A percentile compares a stretch with the other conserved stretches of the same genome.
phyloP scores from a whole-genome alignment of 176 grass and related monocot genomes.

The Hordeum marinum region DNA sequence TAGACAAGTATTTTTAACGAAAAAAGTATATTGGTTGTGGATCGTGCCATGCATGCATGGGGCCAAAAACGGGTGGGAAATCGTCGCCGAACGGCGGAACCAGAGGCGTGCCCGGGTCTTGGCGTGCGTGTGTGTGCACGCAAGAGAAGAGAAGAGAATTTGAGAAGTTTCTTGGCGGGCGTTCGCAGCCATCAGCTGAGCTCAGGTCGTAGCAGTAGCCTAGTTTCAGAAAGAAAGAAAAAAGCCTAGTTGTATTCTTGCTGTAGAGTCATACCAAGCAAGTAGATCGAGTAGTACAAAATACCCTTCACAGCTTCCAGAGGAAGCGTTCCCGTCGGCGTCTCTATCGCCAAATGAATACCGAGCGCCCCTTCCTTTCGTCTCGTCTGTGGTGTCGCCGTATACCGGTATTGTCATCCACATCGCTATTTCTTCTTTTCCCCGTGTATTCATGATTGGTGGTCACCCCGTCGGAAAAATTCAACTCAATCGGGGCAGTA shows the following conservation, averaged over 20 bases:
- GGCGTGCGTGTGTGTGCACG: neutral
- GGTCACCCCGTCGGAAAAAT: neutral
- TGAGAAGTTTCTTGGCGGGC: slow-evolving; percentile 15
- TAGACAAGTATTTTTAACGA: too few relatives aligned
- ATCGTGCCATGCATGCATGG: neutral
- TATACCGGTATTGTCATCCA: neutral
- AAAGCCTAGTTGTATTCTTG: slow-evolving; percentile 11
- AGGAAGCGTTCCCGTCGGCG: neutral
- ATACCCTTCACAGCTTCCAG: neutral
- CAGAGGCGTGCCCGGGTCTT: neutral
- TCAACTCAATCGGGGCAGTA: slow-evolving; percentile 8
- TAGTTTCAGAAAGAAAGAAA: too few relatives aligned
- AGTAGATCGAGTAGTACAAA: neutral
- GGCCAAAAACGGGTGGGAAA: neutral
- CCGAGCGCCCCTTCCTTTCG: neutral
- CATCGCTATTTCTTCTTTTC: slow-evolving; percentile 20
- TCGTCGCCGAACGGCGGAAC: neutral
- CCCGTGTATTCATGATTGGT: neutral
- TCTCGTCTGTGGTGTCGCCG: neutral
- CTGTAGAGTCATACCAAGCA: neutral
- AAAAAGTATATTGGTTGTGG: too few relatives aligned
- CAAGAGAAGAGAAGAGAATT: neutral
- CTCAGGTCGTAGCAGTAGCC: slow-evolving; percentile 8
- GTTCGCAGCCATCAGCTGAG: neutral
- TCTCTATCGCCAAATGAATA: neutral